Base-by-base conservation (phyloP, 495 filamentous ascomycete species). In the Diplogelasinospora grovesii region DNA sequence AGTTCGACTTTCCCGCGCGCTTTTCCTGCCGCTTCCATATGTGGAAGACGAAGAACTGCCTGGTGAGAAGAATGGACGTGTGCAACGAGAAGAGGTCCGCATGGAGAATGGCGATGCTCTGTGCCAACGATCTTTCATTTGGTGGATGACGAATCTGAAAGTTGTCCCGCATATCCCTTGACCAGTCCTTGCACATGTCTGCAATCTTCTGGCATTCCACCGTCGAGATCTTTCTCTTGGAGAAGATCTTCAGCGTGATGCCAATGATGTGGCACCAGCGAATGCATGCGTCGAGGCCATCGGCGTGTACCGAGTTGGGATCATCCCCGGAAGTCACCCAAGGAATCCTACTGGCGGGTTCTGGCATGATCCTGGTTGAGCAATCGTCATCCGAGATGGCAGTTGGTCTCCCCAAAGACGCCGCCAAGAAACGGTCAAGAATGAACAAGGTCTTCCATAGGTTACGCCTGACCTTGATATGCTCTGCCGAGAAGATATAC, bases 51-150 rank as follows among this genome's bases (percentile, higher is more conserved):
- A 87, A 81, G 48, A 89, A 82, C 3, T 85, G 85, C 35, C 78
- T 63, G 20, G 76, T 78, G n/a, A 89, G 66, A 4, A 88, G 66
- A 16, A 87, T 75, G 32, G 87, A 78, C 1, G 82, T 85, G 62
- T 85, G 83, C 45, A 80, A 81, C 46, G 85, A 82, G 13, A 83
- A 68, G 7, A 83, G 69, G 43, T 85, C 79, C 22, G 79, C 65
- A 48, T 86, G 83, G 16, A 85, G 68, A 22, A 75, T 74, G 7
- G 79, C 77, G 19, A 86, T 68, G 18, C 76, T 77, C 62, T 79
- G 64, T 55, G 70, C 65, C 45, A 73, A n/a, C n/a, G n/a, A n/a
- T n/a, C n/a, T n/a, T n/a, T n/a, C n/a, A n/a, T n/a, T n/a, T n/a
- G n/a, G n/a, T n/a, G n/a, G n/a, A n/a, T n/a, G n/a, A n/a, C n/a